Conservation (phyloP, 352 stramenopile genomes). For the Pythium aphanidermatum region DNA sequence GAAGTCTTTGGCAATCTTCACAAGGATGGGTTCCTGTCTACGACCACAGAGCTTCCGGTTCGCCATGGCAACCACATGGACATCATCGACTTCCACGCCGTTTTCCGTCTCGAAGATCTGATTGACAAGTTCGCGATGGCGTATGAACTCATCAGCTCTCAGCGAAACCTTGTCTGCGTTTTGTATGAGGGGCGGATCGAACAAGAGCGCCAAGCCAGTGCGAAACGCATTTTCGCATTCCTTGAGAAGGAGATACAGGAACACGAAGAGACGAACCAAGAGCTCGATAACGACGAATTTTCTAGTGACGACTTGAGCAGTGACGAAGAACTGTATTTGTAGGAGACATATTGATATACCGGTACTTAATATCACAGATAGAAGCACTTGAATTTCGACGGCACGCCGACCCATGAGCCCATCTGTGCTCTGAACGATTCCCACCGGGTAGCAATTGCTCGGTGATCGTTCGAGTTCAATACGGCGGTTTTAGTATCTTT, state of each 20-base stretch:
- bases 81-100: constrained; percentile 44
- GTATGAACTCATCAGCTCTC: constrained; percentile 46
- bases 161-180: constrained; percentile 41
- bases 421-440: constrained; percentile 14
- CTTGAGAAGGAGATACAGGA: constrained; percentile 4
- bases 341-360: not conserved
- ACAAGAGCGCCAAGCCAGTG: constrained; percentile 27
- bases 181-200: constrained; percentile 48
- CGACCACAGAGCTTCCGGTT: constrained; percentile 34
- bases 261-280: not conserved
- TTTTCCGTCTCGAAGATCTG: constrained; percentile 65
- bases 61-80: constrained; percentile 28
- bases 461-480: too few relatives aligned
- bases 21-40: constrained; percentile 38
- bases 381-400: constrained; percentile 16
- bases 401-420: constrained; percentile 29
- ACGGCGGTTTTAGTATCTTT: too few relatives aligned
- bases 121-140: constrained; percentile 67
- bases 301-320: not conserved
- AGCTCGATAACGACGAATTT: not conserved
- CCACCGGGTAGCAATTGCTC: too few relatives aligned
- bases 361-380: constrained; percentile 12
- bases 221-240: constrained; percentile 20
- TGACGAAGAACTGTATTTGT: constrained; percentile 7
- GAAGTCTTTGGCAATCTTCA: constrained; percentile 61